A percentile compares a stretch with the other conserved stretches of the same genome.
These are phyloP conservation scores for Brettanomyces naardenensis DNA, from an alignment of 805 yeast species.

Conservation along the genomic window DNA sequence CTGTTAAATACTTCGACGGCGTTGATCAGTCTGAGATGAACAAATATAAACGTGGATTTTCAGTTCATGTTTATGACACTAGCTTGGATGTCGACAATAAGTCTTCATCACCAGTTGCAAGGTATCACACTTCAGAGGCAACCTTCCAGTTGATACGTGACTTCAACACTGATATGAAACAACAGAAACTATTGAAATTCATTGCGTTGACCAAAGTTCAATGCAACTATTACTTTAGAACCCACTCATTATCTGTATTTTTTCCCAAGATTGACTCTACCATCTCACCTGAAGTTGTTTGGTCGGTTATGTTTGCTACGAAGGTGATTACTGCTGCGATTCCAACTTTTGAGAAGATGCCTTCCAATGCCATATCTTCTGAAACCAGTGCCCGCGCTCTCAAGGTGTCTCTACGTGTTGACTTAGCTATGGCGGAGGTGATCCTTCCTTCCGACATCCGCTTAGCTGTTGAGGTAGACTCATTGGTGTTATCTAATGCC, in stretches of 20 bases:
- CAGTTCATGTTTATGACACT: conserved; percentile 4
- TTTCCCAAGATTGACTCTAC: conserved; percentile 21
- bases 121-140: not conserved
- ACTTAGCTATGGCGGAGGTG: conserved; percentile 17
- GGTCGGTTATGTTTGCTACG: conserved; percentile 23
- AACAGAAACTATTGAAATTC: conserved; percentile 7
- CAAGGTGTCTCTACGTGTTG: conserved; percentile 15
- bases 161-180: conserved; percentile 10
- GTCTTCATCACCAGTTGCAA: not conserved
- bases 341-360: not conserved
- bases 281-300: conserved; percentile 24
- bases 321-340: not conserved
- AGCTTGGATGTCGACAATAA: not conserved
- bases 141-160: conserved; percentile 14
- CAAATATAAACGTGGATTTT: conserved; percentile 21
- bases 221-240: conserved; percentile 9
- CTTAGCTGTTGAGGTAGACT: conserved; percentile 22
- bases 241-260: conserved; percentile 12
- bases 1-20: conserved; percentile 22
- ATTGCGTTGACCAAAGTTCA: conserved; percentile 9
- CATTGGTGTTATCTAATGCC: conserved; percentile 13
- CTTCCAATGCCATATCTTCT: not conserved
- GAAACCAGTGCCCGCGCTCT: conserved; percentile 1
- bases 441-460: conserved; percentile 21
- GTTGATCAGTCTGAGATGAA: conserved; percentile 23